These are phyloP conservation scores for Parsonsia alboflavescens DNA, from an alignment of 257 asterid species.

Conservation along the genomic window DNA sequence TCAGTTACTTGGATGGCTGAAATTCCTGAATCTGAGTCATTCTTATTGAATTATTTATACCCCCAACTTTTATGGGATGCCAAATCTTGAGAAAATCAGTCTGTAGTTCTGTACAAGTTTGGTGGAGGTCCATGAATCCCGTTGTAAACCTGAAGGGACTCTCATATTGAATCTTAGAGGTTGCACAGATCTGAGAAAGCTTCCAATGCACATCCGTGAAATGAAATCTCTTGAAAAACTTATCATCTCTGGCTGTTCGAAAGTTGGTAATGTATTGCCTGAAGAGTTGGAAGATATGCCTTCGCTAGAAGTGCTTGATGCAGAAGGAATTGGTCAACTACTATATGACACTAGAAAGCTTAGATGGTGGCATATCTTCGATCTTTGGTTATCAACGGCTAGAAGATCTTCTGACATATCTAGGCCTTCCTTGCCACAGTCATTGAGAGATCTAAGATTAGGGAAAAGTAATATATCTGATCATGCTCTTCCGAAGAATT, in stretches of 20 bases:
- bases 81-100: too few species aligned
- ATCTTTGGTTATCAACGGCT: neutral
- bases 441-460: slow-evolving; percentile 7
- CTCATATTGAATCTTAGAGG: neutral
- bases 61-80: too few species aligned
- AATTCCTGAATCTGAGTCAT: slow-evolving; percentile 13
- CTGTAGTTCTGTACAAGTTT: too few species aligned
- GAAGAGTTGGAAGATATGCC: slow-evolving; percentile 6
- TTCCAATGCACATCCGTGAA: neutral
- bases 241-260: slow-evolving; percentile 7
- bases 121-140: slow-evolving; percentile 9
- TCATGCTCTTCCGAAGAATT: slow-evolving; percentile 8
- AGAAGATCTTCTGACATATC: neutral
- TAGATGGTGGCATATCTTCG: neutral
- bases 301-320: slow-evolving; percentile 5
- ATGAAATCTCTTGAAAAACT: neutral
- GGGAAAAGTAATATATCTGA: slow-evolving; percentile 8
- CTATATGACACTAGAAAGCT: too few species aligned
- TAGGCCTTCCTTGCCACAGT: neutral
- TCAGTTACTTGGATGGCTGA: slow-evolving; percentile 8
- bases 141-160: slow-evolving; percentile 7
- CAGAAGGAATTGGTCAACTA: slow-evolving; percentile 8
- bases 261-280: neutral
- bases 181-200: too few species aligned
- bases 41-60: too few species aligned